A percentile compares a stretch with the other conserved stretches of the same genome.
Conservation (phyloP, 2,329 filamentous ascomycete genomes). For the Colletotrichum simmondsii region DNA sequence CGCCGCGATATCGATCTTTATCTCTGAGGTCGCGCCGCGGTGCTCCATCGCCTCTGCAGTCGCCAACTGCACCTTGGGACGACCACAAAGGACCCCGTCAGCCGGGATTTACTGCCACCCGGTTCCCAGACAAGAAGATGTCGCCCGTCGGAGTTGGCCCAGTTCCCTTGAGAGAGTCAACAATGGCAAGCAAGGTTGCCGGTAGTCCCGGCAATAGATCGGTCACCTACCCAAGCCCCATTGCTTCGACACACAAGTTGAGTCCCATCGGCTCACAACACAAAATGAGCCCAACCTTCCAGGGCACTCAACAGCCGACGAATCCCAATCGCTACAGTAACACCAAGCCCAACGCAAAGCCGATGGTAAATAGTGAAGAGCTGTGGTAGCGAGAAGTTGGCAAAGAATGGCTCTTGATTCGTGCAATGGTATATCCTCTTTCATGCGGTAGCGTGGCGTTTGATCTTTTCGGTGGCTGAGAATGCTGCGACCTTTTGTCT, state of each 20-base stretch:
- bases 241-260: slow-evolving; percentile 21
- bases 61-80: slow-evolving; percentile 27
- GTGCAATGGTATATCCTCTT: background rate
- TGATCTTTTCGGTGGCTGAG: slow-evolving; percentile 5
- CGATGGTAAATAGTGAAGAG: slow-evolving; percentile 32
- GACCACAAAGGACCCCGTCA: slow-evolving; percentile 30
- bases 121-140: slow-evolving; percentile 29
- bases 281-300: slow-evolving; percentile 23
- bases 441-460: slow-evolving; percentile 24
- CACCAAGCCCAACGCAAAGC: slow-evolving; percentile 17
- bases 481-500: background rate
- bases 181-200: slow-evolving; percentile 32
- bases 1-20: slow-evolving; percentile 39
- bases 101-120: slow-evolving; percentile 25
- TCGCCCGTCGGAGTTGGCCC: slow-evolving; percentile 26
- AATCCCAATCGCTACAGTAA: slow-evolving; percentile 11
- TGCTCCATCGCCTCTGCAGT: slow-evolving; percentile 28
- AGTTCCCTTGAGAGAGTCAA: slow-evolving; percentile 26
- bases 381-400: slow-evolving; percentile 9
- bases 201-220: slow-evolving; percentile 28
- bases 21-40: slow-evolving; percentile 19
- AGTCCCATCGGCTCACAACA: slow-evolving; percentile 12
- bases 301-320: slow-evolving; percentile 12
- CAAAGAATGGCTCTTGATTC: background rate
- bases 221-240: slow-evolving; percentile 28